Conservation (phyloP, 768 basidiomycete genomes). For the Boletus insuetus region DNA sequence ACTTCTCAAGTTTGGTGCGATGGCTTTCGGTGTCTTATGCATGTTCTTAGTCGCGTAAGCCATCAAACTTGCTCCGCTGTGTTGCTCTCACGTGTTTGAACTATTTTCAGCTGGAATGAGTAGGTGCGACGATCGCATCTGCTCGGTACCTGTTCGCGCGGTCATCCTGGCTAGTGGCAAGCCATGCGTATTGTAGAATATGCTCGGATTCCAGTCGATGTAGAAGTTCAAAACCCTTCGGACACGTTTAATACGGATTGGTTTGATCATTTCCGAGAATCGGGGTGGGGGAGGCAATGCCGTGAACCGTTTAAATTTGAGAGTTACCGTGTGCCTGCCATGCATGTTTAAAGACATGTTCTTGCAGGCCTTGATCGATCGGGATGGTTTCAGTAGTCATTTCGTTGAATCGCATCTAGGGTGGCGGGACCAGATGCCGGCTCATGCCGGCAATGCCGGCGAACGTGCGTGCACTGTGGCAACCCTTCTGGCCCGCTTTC, state of each 20-base stretch:
- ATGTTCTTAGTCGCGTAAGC: constrained; percentile 93
- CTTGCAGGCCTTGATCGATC: constrained; percentile 12
- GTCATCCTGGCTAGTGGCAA: neutral
- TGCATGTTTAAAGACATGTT: constrained; percentile 9
- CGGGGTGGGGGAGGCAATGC: constrained; percentile 15
- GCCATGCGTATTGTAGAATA: constrained; percentile 6
- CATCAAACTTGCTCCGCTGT: constrained; percentile 12
- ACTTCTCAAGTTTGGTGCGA: constrained; percentile 74
- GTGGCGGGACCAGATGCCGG: constrained; percentile 3
- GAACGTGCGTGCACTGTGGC: constrained; percentile 38
- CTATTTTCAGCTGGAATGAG: constrained; percentile 69
- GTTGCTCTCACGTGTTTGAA: constrained; percentile 18
- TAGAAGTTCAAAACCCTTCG: neutral
- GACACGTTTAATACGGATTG: neutral
- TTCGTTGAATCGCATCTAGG: constrained; percentile 22
- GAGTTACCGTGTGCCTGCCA: constrained; percentile 11
- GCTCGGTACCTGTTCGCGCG: constrained; percentile 1
- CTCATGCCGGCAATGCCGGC: constrained; percentile 28
- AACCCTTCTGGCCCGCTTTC: constrained; percentile 25
- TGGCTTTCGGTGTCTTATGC: constrained; percentile 86
- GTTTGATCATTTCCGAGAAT: constrained; percentile 9
- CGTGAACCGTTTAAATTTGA: constrained; percentile 30
- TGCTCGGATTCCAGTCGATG: neutral
- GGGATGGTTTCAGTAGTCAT: constrained; percentile 10
- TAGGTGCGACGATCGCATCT: constrained; percentile 36